Evolutionary conservation across 768 basidiomycete genomes (phyloP).

Genomic region (Tubosaeta sp.): DNA sequence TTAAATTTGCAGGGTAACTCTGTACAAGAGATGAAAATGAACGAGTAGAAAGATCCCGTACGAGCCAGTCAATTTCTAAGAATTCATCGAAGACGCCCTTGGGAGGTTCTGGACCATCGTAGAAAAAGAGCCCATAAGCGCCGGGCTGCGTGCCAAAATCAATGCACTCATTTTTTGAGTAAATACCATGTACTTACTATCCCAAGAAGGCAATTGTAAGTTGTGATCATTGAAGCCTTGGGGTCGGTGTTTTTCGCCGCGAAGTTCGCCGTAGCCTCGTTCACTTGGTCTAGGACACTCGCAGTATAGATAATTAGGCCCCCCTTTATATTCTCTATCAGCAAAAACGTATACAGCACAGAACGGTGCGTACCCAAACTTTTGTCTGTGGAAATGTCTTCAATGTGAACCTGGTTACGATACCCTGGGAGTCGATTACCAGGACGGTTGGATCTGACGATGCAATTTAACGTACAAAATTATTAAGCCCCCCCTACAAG

Average conservation of each 20-base stretch:
- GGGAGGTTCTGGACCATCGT: slow-evolving; percentile 40
- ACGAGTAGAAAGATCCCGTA: slow-evolving; percentile 3
- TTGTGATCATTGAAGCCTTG: slow-evolving; percentile 36
- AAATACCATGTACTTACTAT: not conserved
- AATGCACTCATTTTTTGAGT: not conserved
- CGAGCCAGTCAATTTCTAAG: slow-evolving; percentile 2
- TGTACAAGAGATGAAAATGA: slow-evolving; percentile 14
- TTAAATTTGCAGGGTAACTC: not conserved
- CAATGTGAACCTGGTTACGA: slow-evolving; percentile 56
- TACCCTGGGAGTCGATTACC: slow-evolving; percentile 35
- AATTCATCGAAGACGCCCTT: slow-evolving; percentile 25
- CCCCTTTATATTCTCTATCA: slow-evolving; percentile 34
- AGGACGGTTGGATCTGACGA: not conserved
- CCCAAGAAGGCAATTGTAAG: slow-evolving; percentile 32
- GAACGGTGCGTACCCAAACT: slow-evolving; percentile 50
- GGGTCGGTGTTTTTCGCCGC: slow-evolving; percentile 14
- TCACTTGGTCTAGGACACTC: slow-evolving; percentile 8
- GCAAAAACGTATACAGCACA: not conserved
- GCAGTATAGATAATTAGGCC: slow-evolving; percentile 37
- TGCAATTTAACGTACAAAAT: slow-evolving; percentile 38
- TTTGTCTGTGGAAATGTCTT: slow-evolving; percentile 49
- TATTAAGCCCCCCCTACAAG: slow-evolving; percentile 56
- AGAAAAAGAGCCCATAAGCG: slow-evolving; percentile 42
- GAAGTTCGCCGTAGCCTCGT: slow-evolving; percentile 20
- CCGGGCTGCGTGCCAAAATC: not conserved